Percentiles rank a stretch among this genome's conserved stretches.
Conservation (phyloP, 1,139 yeast genomes). For the Yamadazyma sp. region DNA sequence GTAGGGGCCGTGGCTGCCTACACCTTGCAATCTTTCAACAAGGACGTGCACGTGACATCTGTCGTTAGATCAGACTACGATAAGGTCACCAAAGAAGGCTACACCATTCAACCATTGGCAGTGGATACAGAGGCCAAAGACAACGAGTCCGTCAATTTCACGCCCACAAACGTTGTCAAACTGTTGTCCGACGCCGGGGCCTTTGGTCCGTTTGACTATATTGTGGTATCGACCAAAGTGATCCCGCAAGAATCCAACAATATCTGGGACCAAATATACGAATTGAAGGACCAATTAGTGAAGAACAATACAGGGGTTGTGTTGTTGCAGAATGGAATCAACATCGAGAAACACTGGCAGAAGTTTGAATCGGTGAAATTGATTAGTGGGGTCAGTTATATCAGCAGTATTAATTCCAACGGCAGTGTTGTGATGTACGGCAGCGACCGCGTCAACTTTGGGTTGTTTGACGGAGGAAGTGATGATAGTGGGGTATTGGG, state of each 20-base stretch:
- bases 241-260: conserved; percentile 23
- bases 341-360: conserved; percentile 29
- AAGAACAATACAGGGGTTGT: conserved; percentile 19
- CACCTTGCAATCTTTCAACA: conserved; percentile 23
- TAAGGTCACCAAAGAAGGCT: conserved; percentile 25
- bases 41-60: conserved; percentile 29
- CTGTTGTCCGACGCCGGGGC: conserved; percentile 23
- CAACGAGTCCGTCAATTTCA: conserved; percentile 19
- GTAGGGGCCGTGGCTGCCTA: conserved; percentile 34
- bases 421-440: conserved; percentile 29
- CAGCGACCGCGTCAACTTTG: conserved; percentile 25
- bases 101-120: conserved; percentile 28
- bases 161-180: conserved; percentile 26
- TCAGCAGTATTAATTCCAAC: conserved; percentile 23
- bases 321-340: conserved; percentile 35
- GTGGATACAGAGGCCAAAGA: conserved; percentile 21
- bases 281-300: conserved; percentile 9
- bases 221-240: conserved; percentile 34
- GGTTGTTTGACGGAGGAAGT: conserved; percentile 13
- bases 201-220: conserved; percentile 31
- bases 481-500: conserved; percentile 4
- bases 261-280: conserved; percentile 24
- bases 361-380: conserved; percentile 17
- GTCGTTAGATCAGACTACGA: conserved; percentile 35
- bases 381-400: conserved; percentile 27